Evolutionary conservation across 208 protist species (phyloP).

Genomic region (Leishmania braziliensis): DNA sequence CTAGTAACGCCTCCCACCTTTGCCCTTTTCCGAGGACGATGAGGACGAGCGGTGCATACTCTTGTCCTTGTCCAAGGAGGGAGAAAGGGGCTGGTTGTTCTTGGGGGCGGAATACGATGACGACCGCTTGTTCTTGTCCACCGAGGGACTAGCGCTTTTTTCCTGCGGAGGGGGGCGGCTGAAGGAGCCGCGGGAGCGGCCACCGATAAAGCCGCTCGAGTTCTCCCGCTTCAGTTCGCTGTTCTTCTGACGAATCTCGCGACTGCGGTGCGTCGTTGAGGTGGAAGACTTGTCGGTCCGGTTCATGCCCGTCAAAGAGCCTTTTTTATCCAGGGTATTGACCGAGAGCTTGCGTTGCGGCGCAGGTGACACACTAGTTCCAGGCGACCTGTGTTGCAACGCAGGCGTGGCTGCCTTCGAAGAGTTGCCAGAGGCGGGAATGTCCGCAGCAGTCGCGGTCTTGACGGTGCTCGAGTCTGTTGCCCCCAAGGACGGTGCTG

Average conservation of each 20-base stretch:
- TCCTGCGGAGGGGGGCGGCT: background rate
- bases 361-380: background rate
- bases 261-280: constrained; percentile 24
- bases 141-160: background rate
- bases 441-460: background rate
- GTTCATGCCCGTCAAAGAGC: background rate
- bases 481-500: background rate
- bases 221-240: constrained; percentile 33
- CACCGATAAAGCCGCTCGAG: background rate
- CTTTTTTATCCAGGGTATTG: background rate
- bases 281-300: background rate
- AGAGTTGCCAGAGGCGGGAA: background rate
- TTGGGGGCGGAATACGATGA: background rate
- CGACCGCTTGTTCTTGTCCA: no score
- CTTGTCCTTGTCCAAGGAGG: constrained; percentile 3
- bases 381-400: background rate
- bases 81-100: background rate
- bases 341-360: constrained; percentile 3
- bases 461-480: background rate
- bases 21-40: constrained; percentile 17
- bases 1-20: background rate
- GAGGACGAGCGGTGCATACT: constrained; percentile 2
- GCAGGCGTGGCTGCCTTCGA: constrained; percentile 2
- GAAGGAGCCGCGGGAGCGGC: background rate
- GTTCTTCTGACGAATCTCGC: constrained; percentile 41